Evolutionary conservation across 2,329 filamentous ascomycete species (phyloP), one percentile per base, ranked within the genome.

Genomic region (Aspergillus amoenus): DNA sequence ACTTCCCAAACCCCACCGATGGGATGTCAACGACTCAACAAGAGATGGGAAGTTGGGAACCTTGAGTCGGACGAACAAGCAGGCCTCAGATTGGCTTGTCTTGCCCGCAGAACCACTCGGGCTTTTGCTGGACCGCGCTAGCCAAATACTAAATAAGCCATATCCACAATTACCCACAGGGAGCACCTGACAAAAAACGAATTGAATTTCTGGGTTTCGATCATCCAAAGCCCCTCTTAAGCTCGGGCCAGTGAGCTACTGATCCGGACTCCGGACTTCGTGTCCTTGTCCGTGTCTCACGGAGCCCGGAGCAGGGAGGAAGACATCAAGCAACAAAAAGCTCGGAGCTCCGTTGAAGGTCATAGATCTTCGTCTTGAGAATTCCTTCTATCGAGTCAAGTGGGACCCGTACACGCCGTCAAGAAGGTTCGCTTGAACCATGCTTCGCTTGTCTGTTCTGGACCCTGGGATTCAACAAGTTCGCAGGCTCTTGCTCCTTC

Each of bases 351-450:
- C 32, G 12, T 22, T 50, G 39, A 40, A 15, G 18, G 32, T 34
- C 43, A 52, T 34, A 18, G 48, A 52, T 45, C 42, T 34, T 48
- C 55, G 24, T n/a, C 11, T 27, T 12, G 40, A 12, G 48, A 56
- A 45, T 51, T 32, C 13, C 8, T 45, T 17, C 8, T 45, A n/a
- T 44, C 47, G 30, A 51, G 34, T 34, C 42, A 52, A 44, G 41
- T 41, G 55, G 48, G 37, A 47, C 41, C 55, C 27, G 27, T 41
- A 27, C 27, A 42, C 43, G 18, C 42, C 15, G 30, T 52, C 32
- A 51, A 56, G 39, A 56, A 52, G 21, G 37, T 52, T 56, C 27
- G 22, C 37, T 40, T 47, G 51, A 46, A 46, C 51, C 22, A 37
- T 46, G n/a, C 34, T 39, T 45, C 27, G 44, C 44, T 27, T 32